These are phyloP conservation scores for Lasiosphaeria hispida DNA, from an alignment of 495 filamentous ascomycete genomes.

Conservation along the genomic window DNA sequence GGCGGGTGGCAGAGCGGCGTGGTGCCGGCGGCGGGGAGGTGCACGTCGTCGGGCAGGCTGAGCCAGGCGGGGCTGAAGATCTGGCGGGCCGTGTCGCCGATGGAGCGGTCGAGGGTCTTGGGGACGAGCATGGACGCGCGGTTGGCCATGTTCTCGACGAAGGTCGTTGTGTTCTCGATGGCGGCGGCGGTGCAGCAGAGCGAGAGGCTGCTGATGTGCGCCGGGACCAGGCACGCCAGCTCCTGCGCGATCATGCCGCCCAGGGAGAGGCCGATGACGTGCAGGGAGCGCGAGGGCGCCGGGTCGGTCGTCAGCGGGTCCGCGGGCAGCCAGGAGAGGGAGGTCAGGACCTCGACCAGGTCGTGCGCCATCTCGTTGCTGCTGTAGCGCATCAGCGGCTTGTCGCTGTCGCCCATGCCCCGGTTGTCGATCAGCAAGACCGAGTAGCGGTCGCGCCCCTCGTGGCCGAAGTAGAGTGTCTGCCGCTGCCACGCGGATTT, in stretches of 20 bases:
- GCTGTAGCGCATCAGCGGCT: slow-evolving; percentile 67
- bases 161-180: slow-evolving; percentile 59
- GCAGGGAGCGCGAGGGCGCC: slow-evolving; percentile 44
- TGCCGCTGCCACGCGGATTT: slow-evolving; percentile 73
- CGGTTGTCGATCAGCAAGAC: slow-evolving; percentile 75
- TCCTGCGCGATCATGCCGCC: slow-evolving; percentile 92
- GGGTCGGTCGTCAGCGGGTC: slow-evolving; percentile 6
- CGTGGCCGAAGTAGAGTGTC: slow-evolving; percentile 71
- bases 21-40: slow-evolving; percentile 33
- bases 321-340: slow-evolving; percentile 62
- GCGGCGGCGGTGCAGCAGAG: slow-evolving; percentile 71
- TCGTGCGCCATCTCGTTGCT: slow-evolving; percentile 76
- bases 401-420: slow-evolving; percentile 75
- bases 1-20: slow-evolving; percentile 24
- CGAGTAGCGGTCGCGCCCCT: slow-evolving; percentile 62
- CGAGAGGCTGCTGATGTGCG: slow-evolving; percentile 60
- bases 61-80: slow-evolving; percentile 65
- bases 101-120: slow-evolving; percentile 56
- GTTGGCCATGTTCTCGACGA: slow-evolving; percentile 61
- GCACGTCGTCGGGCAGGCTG: slow-evolving; percentile 54
- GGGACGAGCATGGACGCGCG: slow-evolving; percentile 70
- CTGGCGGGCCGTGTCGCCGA: slow-evolving; percentile 48
- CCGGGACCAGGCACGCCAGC: slow-evolving; percentile 60
- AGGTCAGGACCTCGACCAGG: slow-evolving; percentile 63
- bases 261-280: slow-evolving; percentile 73